Percentiles rank a stretch among this genome's conserved stretches.
Evolutionary conservation across 2,329 filamentous ascomycete genomes (phyloP).

Genomic region (Colletotrichum costaricense): DNA sequence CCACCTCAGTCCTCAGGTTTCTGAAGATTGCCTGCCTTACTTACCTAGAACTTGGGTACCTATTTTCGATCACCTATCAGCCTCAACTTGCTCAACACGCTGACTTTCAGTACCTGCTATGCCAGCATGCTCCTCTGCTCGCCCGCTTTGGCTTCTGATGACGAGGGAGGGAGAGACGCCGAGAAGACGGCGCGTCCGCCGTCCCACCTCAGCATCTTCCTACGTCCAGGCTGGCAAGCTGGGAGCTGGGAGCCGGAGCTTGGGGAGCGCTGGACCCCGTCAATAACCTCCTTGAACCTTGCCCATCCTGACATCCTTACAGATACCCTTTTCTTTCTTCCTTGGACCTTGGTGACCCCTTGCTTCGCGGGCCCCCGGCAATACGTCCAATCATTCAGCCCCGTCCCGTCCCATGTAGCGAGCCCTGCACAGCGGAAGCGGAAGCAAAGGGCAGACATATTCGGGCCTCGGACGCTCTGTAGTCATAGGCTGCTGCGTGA

Average conservation of each 20-base stretch:
- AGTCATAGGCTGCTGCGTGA: not conserved
- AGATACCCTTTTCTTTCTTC: not conserved
- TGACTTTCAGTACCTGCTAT: not conserved
- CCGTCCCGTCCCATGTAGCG: not conserved
- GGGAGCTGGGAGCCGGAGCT: not conserved
- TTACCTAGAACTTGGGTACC: not conserved
- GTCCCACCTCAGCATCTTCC: not conserved
- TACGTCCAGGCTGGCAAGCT: not conserved
- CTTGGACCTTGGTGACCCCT: conserved; percentile 4
- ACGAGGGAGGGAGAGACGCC: conserved; percentile 16
- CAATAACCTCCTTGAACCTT: conserved; percentile 2
- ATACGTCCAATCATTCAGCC: not conserved
- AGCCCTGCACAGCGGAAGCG: not conserved
- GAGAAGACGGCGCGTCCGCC: conserved; percentile 25
- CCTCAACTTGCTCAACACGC: not conserved
- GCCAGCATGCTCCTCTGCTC: not conserved
- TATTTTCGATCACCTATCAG: not conserved
- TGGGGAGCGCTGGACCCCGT: conserved; percentile 26
- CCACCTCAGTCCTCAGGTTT: not conserved
- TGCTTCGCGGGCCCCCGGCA: not conserved
- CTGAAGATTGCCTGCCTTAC: not conserved
- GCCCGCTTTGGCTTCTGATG: conserved; percentile 1
- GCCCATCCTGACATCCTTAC: not conserved
- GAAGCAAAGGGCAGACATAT: not conserved
- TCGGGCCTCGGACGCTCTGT: not conserved